Conservation (phyloP, 805 yeast species). For the Isabelozyma heimii region DNA sequence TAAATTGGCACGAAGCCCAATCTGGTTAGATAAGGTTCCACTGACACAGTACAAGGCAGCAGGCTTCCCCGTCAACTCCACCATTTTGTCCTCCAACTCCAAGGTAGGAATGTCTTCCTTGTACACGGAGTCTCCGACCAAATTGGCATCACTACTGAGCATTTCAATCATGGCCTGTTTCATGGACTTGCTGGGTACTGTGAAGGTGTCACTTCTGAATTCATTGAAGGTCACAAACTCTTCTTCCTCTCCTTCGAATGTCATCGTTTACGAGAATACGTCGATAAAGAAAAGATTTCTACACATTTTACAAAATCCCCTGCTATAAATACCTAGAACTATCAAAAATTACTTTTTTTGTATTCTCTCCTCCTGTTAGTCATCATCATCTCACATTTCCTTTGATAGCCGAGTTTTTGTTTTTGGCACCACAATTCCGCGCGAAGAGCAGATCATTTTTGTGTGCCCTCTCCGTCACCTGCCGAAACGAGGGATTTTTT, state of each 20-base stretch:
- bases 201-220: slow-evolving; percentile 76
- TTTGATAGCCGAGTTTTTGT: background rate
- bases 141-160: slow-evolving; percentile 27
- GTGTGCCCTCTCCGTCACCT: background rate
- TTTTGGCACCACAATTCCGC: too few relatives aligned
- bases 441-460: too few relatives aligned
- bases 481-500: background rate
- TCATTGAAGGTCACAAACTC: slow-evolving; percentile 31
- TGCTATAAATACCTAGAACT: background rate
- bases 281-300: background rate
- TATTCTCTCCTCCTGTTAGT: background rate
- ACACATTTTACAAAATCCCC: background rate
- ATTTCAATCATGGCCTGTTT: slow-evolving; percentile 49
- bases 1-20: slow-evolving; percentile 74
- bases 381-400: background rate
- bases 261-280: background rate
- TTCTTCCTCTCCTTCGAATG: slow-evolving; percentile 4
- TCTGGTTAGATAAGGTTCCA: slow-evolving; percentile 89
- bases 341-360: background rate
- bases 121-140: slow-evolving; percentile 88
- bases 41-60: slow-evolving; percentile 82
- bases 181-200: slow-evolving; percentile 80
- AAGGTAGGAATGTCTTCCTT: slow-evolving; percentile 74
- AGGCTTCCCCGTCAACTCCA: slow-evolving; percentile 70
- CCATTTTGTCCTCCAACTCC: slow-evolving; percentile 61